Evolutionary conservation across 2,329 filamentous ascomycete species (phyloP), one percentile per base, ranked within the genome.

Genomic region (Colletotrichum chrysophilum): DNA sequence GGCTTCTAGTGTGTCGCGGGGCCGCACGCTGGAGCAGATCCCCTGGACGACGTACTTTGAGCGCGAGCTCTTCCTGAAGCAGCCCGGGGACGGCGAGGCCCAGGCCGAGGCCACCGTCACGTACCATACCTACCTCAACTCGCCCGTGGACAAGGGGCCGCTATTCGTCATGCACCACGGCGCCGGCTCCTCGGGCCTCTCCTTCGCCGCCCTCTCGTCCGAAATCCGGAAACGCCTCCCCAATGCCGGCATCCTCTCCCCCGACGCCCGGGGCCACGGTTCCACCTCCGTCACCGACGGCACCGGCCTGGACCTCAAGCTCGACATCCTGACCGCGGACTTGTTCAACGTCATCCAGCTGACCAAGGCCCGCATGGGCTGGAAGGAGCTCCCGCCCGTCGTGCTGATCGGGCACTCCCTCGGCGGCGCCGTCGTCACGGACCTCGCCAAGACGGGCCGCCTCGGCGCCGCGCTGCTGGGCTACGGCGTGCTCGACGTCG

Each of bases 131-230:
- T 98, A 98, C 84, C 88, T 98, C 58, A 98, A 93, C 24, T 95
- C 96, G 1, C 96, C 96, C 10, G 89, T 90, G 56, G 92, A 90
- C 48, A 90, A 90, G 76, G 95, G 94, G 0, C 96, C 96, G 0
- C 88, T 99, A 7, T 96, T 99, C 84, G 94, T 98, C 75, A 95
- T 94, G 85, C 97, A 99, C 82, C 97, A 99, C 85, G 97, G 97
- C 52, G 97, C 95, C 55, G 97, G 97, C 18, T 98, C 96, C 5
- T 98, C 96, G 0, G 97, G 94, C 8, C 90, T 43, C 74, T 98
- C 96, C 4, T 99, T 98, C 85, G 96, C 96, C 7, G 89, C 95
- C 5, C 92, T 98, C 76, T 92, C 93, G 4, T 89, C 91, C 60
- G 94, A 97, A 82, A 92, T 98, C 76, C 91, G 93, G 69, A 95